phyloP scores from a whole-genome alignment of 1,284 basidiomycete species.

The Malassezia pachydermatis region DNA sequence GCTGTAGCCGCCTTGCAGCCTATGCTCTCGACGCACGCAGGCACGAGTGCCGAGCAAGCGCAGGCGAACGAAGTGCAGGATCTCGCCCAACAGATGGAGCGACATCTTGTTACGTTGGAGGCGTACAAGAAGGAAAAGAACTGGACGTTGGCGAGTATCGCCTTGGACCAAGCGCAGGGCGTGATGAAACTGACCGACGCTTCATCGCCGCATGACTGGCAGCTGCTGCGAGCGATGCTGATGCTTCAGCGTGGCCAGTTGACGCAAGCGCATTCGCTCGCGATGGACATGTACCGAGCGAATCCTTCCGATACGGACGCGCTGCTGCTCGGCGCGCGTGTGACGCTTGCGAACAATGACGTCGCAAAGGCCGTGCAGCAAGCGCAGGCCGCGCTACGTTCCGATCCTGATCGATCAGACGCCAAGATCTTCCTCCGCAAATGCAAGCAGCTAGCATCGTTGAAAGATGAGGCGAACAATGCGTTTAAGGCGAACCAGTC shows the following conservation, averaged over 20 bases:
- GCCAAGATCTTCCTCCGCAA: slow-evolving; percentile 65
- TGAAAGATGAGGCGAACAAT: slow-evolving; percentile 73
- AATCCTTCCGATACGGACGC: slow-evolving; percentile 67
- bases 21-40: not conserved
- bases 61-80: slow-evolving; percentile 26
- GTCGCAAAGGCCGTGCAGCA: slow-evolving; percentile 63
- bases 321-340: slow-evolving; percentile 66
- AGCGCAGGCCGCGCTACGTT: slow-evolving; percentile 61
- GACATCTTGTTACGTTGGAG: slow-evolving; percentile 53
- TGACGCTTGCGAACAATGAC: slow-evolving; percentile 66
- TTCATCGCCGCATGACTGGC: slow-evolving; percentile 26
- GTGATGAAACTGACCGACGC: slow-evolving; percentile 23
- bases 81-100: slow-evolving; percentile 25
- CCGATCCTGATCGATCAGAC: slow-evolving; percentile 65
- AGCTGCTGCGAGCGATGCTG: slow-evolving; percentile 25
- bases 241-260: slow-evolving; percentile 31
- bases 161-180: slow-evolving; percentile 34
- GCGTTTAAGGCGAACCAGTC: slow-evolving; percentile 62
- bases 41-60: slow-evolving; percentile 20
- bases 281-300: slow-evolving; percentile 64
- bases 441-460: slow-evolving; percentile 64
- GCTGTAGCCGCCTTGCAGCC: slow-evolving; percentile 24
- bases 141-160: slow-evolving; percentile 49
- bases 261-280: slow-evolving; percentile 29
- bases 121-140: slow-evolving; percentile 57